Evolutionary conservation across 805 yeast genomes (phyloP), one percentile per base, ranked within the genome.

Genomic region (Ogataea allantospora): DNA sequence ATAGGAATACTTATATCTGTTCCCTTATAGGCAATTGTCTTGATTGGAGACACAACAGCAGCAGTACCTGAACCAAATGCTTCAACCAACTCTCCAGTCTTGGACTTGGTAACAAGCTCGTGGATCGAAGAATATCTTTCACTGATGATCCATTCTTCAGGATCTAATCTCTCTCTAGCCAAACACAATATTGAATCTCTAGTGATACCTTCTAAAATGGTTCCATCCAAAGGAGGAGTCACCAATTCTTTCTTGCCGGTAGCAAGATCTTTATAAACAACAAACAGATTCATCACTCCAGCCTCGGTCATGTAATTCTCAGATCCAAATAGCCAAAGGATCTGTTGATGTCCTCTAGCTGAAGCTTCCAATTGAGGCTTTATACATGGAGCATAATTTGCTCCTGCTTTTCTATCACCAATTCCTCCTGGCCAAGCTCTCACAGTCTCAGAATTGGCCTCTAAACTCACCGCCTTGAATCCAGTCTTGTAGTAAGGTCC

Each of bases 381-480:
- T 55, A 89, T 79, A 63, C 96, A 86, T 46, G 98, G 97, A 30
- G 97, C 99, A 60, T 91, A 91, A 73, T 91, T 91, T 44, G 96
- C 97, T 65, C 99, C 99, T 55, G 93, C 77, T 68, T 91, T 91
- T 66, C 78, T 83, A 77, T 91, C 84, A 67, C 99, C 99, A 54
- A 80, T 88, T 65, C 98, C 99, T 57, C 96, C 96, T 59, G 98
- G 98, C 98, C 98, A 91, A 21, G 99, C 98, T 71, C 99, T 85
- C 21, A 89, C 89, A 35, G 96, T 95, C 54, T 86, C 80, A 60
- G 88, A 95, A 24, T 96, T 89, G 50, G 98, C 97, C 68, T 91
- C 96, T 48, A 93, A 75, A 45, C 78, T 73, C 38, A 93, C 96
- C 27, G 98, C 96, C 68, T 89, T 88, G 79, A 91, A 91, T 13